phyloP scores from a whole-genome alignment of 2,329 filamentous ascomycete species.

The Monilinia fructigena region DNA sequence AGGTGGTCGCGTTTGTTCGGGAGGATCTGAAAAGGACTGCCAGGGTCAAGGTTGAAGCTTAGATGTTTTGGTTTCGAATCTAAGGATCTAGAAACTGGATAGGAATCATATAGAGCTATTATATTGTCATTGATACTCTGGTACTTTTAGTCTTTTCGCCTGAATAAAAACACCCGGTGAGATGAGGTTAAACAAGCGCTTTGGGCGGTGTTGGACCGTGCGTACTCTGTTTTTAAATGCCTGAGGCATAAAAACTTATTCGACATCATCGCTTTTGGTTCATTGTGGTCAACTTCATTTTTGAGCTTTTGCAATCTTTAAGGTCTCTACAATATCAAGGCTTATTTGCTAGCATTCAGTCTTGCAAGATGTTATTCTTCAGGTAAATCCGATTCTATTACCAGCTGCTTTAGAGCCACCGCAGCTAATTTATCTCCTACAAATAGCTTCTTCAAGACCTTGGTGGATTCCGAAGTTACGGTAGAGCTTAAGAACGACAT shows the following conservation, averaged over 20 bases:
- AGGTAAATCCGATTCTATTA: background rate
- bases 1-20: background rate
- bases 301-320: background rate
- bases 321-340: background rate
- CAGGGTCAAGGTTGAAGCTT: background rate
- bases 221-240: background rate
- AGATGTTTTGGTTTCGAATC: no score
- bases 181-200: background rate
- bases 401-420: background rate
- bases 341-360: background rate
- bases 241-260: background rate
- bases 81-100: no score
- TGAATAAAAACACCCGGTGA: background rate
- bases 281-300: slow-evolving; percentile 9
- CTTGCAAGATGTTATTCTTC: slow-evolving; percentile 17
- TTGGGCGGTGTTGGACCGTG: slow-evolving; percentile 10
- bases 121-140: background rate
- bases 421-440: background rate
- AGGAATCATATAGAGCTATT: background rate
- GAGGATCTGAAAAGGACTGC: background rate
- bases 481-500: slow-evolving; percentile 99
- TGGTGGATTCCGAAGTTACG: slow-evolving; percentile 95
- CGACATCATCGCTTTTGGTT: slow-evolving; percentile 16
- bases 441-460: slow-evolving; percentile 92
- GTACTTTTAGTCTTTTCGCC: background rate